Conservation (phyloP, 768 basidiomycete genomes). For the Calocybe cyanea region DNA sequence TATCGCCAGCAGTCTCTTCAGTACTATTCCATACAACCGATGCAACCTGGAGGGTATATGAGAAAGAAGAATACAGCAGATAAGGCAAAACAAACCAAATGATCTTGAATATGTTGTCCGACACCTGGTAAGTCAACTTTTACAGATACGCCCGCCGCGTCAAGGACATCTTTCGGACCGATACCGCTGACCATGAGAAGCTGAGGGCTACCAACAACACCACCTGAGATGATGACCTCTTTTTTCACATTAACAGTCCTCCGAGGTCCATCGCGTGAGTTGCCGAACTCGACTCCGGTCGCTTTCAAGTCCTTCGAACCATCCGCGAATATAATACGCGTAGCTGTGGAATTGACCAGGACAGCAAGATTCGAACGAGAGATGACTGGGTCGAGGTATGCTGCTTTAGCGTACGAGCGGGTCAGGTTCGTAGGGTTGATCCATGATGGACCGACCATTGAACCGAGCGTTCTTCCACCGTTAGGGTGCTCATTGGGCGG, state of each 20-base stretch:
- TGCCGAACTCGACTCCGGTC: slow-evolving; percentile 45
- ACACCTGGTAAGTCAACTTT: slow-evolving; percentile 51
- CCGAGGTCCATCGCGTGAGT: slow-evolving; percentile 10
- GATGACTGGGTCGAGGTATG: slow-evolving; percentile 56
- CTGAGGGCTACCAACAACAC: slow-evolving; percentile 46
- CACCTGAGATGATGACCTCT: slow-evolving; percentile 46
- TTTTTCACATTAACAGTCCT: slow-evolving; percentile 22
- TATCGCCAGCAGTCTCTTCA: slow-evolving; percentile 29
- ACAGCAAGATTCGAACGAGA: slow-evolving; percentile 62
- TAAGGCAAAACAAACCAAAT: slow-evolving; percentile 22
- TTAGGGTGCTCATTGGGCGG: slow-evolving; percentile 36
- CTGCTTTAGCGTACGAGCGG: slow-evolving; percentile 55
- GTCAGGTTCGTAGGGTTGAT: slow-evolving; percentile 62
- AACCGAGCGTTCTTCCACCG: slow-evolving; percentile 45
- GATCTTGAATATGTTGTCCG: slow-evolving; percentile 55
- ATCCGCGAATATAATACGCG: slow-evolving; percentile 40
- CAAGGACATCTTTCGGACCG: slow-evolving; percentile 49
- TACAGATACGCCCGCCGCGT: slow-evolving; percentile 40
- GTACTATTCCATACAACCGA: slow-evolving; percentile 9
- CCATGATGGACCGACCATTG: slow-evolving; percentile 52
- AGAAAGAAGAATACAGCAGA: not conserved
- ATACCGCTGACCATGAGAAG: slow-evolving; percentile 57
- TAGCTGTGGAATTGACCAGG: slow-evolving; percentile 57
- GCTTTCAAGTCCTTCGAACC: slow-evolving; percentile 38
- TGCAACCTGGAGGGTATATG: not conserved